Conservation (phyloP, 1,284 basidiomycete genomes). For the Lentinus polychrous region DNA sequence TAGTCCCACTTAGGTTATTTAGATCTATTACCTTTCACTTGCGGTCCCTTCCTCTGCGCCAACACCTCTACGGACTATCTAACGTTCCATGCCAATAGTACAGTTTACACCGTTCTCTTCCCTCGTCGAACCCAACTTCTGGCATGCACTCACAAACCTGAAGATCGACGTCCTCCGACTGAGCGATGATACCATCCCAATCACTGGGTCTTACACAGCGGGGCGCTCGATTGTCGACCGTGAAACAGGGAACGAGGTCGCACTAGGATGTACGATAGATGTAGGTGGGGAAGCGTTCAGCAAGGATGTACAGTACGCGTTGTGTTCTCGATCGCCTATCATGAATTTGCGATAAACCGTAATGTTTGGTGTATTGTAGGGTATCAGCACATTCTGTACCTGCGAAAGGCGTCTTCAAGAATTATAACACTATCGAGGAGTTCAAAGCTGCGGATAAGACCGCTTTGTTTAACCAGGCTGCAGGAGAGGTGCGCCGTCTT, state of each 20-base stretch:
- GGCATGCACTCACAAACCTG: constrained; percentile 83
- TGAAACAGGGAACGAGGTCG: constrained; percentile 59
- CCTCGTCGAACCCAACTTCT: constrained; percentile 85
- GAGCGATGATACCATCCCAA: constrained; percentile 62
- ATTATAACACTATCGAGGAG: constrained; percentile 95
- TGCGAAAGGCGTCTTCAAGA: constrained; percentile 72
- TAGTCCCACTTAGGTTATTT: too few relatives aligned
- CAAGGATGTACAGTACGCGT: constrained; percentile 25
- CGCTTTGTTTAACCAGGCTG: constrained; percentile 67
- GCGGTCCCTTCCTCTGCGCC: too few relatives aligned
- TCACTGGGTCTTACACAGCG: constrained; percentile 65
- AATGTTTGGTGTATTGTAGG: constrained; percentile 20
- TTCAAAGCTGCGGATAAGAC: constrained; percentile 91
- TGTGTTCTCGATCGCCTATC: not conserved
- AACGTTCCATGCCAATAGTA: constrained; percentile 44
- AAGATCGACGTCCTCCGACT: constrained; percentile 92
- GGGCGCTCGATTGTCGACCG: constrained; percentile 73
- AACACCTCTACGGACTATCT: not conserved
- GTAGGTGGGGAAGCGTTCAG: constrained; percentile 57
- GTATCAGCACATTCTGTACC: constrained; percentile 34
- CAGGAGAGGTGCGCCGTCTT: constrained; percentile 44
- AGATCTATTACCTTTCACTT: too few relatives aligned
- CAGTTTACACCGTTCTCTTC: constrained; percentile 88
- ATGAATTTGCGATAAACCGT: not conserved
- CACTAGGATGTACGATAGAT: constrained; percentile 52